Evolutionary conservation across 2,329 filamentous ascomycete species (phyloP).

Genomic region (Botryotinia narcissicola): DNA sequence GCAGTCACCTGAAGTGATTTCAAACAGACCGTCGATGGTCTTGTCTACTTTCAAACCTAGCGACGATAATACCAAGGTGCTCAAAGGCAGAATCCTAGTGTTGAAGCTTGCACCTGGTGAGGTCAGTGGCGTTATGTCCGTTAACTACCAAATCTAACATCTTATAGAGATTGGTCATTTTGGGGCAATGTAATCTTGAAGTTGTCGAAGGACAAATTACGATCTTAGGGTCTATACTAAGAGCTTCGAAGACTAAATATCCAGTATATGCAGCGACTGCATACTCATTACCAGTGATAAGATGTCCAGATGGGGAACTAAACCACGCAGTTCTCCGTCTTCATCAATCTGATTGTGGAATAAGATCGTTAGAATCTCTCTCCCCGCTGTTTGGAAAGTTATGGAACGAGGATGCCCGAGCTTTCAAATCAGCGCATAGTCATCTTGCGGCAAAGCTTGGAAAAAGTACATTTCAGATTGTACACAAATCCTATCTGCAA

Average conservation of each 20-base stretch:
- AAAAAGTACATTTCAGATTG: conserved; percentile 50
- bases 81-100: conserved; percentile 42
- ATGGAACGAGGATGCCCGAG: conserved; percentile 53
- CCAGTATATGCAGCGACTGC: conserved; percentile 67
- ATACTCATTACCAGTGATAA: conserved; percentile 66
- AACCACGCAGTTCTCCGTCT: conserved; percentile 55
- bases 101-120: conserved; percentile 50
- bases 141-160: conserved; percentile 22
- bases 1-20: conserved; percentile 28
- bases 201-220: conserved; percentile 61
- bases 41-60: conserved; percentile 46
- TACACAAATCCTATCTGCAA: conserved; percentile 51
- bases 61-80: conserved; percentile 45
- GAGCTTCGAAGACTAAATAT: conserved; percentile 45
- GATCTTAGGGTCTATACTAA: conserved; percentile 63
- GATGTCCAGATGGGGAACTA: conserved; percentile 46
- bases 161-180: conserved; percentile 56
- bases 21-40: conserved; percentile 41
- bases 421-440: conserved; percentile 25
- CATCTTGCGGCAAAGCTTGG: conserved; percentile 25
- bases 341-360: conserved; percentile 47
- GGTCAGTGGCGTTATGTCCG: conserved; percentile 39
- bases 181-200: conserved; percentile 67
- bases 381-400: conserved; percentile 66
- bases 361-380: conserved; percentile 56